These are phyloP conservation scores for Eucalyptus sp. DNA, from an alignment of 345 rosid species.

Conservation along the genomic window DNA sequence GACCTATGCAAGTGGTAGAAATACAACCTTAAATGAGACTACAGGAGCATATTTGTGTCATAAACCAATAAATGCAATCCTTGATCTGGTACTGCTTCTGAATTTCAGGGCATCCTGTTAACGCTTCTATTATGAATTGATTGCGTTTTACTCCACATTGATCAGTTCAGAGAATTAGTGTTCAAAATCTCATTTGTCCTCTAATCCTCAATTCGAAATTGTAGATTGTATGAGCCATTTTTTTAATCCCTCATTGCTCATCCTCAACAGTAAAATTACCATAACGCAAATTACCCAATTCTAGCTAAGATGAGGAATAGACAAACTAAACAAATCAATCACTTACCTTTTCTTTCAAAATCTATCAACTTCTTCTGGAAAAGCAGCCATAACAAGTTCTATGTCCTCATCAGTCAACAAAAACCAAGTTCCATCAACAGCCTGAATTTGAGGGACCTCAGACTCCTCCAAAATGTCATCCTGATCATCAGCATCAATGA, in stretches of 20 bases:
- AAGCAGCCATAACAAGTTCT: conserved; percentile 57
- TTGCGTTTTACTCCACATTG: fast-evolving
- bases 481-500: conserved; percentile 29
- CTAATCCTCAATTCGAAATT: not conserved
- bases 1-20: not conserved
- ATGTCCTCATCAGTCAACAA: conserved; percentile 68
- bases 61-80: not conserved
- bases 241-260: not conserved
- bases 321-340: not conserved
- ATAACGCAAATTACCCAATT: not conserved
- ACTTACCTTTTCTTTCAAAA: conserved; percentile 64
- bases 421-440: conserved; percentile 38
- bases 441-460: conserved; percentile 28
- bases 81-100: not conserved
- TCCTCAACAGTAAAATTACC: not conserved
- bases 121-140: not conserved
- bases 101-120: not conserved
- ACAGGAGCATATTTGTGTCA: not conserved
- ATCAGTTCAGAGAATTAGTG: not conserved
- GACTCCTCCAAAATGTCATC: conserved; percentile 35
- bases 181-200: not conserved
- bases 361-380: conserved; percentile 48
- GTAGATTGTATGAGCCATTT: not conserved
- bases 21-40: not conserved
- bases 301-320: not conserved